These are phyloP conservation scores for Phytophthora kernoviae DNA, from an alignment of 352 stramenopile species.

Conservation along the genomic window DNA sequence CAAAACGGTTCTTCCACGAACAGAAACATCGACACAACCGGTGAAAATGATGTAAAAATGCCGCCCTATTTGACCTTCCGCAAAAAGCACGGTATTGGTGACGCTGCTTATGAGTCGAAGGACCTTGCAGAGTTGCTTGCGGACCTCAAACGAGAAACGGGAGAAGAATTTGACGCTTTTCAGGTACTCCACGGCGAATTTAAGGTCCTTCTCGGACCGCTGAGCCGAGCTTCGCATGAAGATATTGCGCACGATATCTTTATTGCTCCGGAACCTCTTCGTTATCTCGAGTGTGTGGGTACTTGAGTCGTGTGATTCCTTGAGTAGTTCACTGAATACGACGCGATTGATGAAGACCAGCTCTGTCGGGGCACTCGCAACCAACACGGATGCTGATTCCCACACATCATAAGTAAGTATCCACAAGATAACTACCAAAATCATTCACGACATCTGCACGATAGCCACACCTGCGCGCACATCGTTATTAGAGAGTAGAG, in stretches of 20 bases:
- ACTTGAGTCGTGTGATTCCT: constrained; percentile 60
- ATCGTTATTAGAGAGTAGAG: constrained; percentile 64
- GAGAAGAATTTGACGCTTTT: constrained; percentile 90
- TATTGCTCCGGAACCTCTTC: constrained; percentile 84
- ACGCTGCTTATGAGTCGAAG: constrained; percentile 80
- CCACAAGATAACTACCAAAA: constrained; percentile 7
- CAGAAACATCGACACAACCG: constrained; percentile 70
- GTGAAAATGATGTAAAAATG: constrained; percentile 90
- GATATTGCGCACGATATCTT: constrained; percentile 88
- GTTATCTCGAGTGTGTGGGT: constrained; percentile 62
- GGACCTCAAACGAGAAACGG: constrained; percentile 85
- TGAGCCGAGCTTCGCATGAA: constrained; percentile 72
- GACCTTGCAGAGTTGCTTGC: constrained; percentile 83
- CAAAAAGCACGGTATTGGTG: constrained; percentile 82
- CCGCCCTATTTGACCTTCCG: constrained; percentile 74
- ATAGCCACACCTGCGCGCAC: constrained; percentile 52
- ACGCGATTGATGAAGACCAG: constrained; percentile 72
- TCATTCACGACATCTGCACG: background rate
- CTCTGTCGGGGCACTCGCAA: constrained; percentile 54
- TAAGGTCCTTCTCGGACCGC: constrained; percentile 83
- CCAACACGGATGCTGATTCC: constrained; percentile 53
- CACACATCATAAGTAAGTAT: constrained; percentile 1
- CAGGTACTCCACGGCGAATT: constrained; percentile 86
- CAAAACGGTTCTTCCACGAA: constrained; percentile 76
- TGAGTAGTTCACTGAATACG: constrained; percentile 70